A percentile compares a stretch with the other conserved stretches of the same genome.
These are phyloP conservation scores for Fusarium anthophilum DNA, from an alignment of 2,329 filamentous ascomycete species.

Conservation along the genomic window DNA sequence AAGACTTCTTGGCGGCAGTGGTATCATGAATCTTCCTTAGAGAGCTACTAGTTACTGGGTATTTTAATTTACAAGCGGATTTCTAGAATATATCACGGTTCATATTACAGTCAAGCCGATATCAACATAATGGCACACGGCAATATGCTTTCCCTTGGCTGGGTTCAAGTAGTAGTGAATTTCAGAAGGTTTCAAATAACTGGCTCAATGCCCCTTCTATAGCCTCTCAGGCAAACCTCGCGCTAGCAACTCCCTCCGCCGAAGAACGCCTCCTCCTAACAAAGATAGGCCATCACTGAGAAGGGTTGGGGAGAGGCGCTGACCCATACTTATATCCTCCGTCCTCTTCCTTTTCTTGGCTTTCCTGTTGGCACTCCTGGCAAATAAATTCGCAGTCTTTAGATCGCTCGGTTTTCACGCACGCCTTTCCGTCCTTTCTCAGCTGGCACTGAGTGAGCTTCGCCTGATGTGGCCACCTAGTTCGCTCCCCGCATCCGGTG, in stretches of 20 bases:
- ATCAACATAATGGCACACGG: not conserved
- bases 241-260: not conserved
- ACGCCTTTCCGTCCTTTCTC: not conserved
- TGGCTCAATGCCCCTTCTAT: not conserved
- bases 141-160: not conserved
- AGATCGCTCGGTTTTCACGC: not conserved
- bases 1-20: not conserved
- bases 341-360: rapidly evolving
- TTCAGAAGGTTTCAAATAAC: not conserved
- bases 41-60: not conserved
- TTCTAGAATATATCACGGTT: not conserved
- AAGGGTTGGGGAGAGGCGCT: not conserved
- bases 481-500: not conserved
- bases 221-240: not conserved
- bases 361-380: not conserved
- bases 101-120: no score
- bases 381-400: not conserved
- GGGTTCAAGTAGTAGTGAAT: not conserved
- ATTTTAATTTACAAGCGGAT: not conserved
- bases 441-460: not conserved
- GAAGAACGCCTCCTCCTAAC: not conserved
- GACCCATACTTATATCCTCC: not conserved
- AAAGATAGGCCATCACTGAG: not conserved
- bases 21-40: not conserved
- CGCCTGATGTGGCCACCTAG: not conserved